A percentile compares a stretch with the other conserved stretches of the same genome.
Conservation (phyloP, 306 rosid genomes). For the Medicago lupulina region DNA sequence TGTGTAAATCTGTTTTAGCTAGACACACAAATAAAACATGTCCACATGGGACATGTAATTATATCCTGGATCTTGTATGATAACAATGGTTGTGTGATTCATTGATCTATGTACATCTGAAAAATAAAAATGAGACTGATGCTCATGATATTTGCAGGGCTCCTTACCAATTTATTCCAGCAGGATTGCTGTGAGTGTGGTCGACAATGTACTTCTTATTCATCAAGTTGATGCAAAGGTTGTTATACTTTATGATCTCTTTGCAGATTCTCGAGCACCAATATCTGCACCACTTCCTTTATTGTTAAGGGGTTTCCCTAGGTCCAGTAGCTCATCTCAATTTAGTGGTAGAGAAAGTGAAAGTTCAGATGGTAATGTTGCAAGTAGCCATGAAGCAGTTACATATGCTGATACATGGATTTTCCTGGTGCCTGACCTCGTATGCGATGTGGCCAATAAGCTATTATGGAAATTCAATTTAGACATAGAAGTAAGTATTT, state of each 20-base stretch:
- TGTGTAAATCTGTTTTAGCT: constrained; percentile 19
- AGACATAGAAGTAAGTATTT: constrained; percentile 78
- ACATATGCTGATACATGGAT: constrained; percentile 78
- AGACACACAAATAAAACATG: constrained; percentile 27
- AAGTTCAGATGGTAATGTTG: constrained; percentile 54
- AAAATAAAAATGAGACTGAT: constrained; percentile 33
- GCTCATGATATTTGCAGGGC: constrained; percentile 72
- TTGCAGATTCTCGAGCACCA: constrained; percentile 86
- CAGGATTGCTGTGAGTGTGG: constrained; percentile 87
- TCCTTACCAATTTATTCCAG: constrained; percentile 93
- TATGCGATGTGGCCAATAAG: constrained; percentile 74
- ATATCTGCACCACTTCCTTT: constrained; percentile 98
- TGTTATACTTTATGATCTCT: constrained; percentile 88
- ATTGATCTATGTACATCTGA: constrained; percentile 25
- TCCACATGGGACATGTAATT: constrained; percentile 11
- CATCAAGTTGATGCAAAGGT: constrained; percentile 99
- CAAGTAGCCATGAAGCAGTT: constrained; percentile 61
- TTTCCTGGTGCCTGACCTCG: constrained; percentile 85
- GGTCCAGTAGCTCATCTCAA: constrained; percentile 60
- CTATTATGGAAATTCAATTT: constrained; percentile 85
- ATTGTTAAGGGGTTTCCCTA: constrained; percentile 78
- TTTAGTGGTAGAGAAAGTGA: constrained; percentile 65
- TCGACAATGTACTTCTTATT: constrained; percentile 89
- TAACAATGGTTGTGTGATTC: constrained; percentile 29
- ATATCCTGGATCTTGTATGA: constrained; percentile 34